A percentile compares a stretch with the other conserved stretches of the same genome.
phyloP scores from a whole-genome alignment of 2,329 filamentous ascomycete species.

The Pyrenochaeta sp. region DNA sequence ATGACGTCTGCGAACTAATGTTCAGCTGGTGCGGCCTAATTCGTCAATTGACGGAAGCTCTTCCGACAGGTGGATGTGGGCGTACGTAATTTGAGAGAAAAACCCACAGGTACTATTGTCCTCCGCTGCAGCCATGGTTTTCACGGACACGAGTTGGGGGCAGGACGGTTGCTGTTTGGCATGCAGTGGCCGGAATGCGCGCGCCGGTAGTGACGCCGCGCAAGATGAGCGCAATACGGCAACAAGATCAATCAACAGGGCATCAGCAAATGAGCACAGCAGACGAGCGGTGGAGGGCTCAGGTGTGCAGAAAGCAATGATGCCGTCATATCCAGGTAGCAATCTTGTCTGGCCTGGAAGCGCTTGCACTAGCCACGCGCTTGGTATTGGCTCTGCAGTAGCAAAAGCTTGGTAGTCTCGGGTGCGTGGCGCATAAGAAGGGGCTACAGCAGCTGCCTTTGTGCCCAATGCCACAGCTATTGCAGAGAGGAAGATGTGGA shows the following conservation, averaged over 20 bases:
- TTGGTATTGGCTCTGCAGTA: background rate
- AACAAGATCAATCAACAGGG: background rate
- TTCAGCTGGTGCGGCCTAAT: too few species aligned
- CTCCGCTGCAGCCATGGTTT: too few species aligned
- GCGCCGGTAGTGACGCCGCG: background rate
- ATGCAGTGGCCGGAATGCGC: too few species aligned
- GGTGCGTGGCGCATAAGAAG: background rate
- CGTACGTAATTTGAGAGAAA: too few species aligned
- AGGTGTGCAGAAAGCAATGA: background rate
- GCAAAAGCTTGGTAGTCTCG: background rate
- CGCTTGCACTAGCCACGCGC: background rate
- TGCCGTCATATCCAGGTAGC: conserved; percentile 12
- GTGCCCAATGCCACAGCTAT: background rate
- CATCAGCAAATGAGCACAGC: conserved; percentile 6
- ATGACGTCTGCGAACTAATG: too few species aligned
- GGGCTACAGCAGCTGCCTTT: background rate
- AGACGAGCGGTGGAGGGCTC: background rate
- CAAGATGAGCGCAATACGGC: background rate
- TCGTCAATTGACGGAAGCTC: too few species aligned
- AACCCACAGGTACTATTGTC: too few species aligned
- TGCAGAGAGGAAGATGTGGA: background rate
- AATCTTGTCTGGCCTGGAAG: background rate
- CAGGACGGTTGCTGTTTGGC: too few species aligned
- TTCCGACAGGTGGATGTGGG: too few species aligned
- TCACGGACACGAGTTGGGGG: too few species aligned